Base-by-base conservation (phyloP, 768 basidiomycete genomes). In the Amanita phalloides region DNA sequence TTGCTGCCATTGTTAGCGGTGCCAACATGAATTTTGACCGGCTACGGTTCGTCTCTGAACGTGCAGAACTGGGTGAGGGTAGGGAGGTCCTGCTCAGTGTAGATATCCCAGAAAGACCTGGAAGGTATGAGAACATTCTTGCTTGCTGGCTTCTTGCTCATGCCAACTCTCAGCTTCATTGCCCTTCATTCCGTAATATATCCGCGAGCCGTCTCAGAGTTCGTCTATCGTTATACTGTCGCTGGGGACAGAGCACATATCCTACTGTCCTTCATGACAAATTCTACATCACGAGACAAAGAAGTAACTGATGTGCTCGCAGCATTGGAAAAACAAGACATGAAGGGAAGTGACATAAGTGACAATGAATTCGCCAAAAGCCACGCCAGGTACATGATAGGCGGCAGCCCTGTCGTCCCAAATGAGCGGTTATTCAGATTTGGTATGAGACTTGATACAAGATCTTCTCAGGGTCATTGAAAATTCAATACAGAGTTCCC, bases 11-110 rank as follows among this genome's bases (percentile, higher is more conserved):
- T 48, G 71, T 98, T 56, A 94, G 90, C 60, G 96, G 96, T 20
- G 96, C 95, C 14, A 98, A 99, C 69, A 96, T 99, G 90, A 98
- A 99, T 70, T 99, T 99, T 67, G 90, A 92, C 61, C 81, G 95
- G 39, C 68, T 99, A 43, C 81, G 96, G 8, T 99, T 98, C 63
- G 94, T 99, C n/a, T 89, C 96, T 17, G 96, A 99, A 65, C 92
- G 96, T 52, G 96, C 96, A 3, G 93, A 97, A 66, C 75, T 98
- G 17, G 96, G 96, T 56, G 96, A 99, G 67, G 86, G 95, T 9
- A 78, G 87, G 48, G 96, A 99, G 68, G 96, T 88, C 0, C 74
- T 98, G 43, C 75, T 98, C 57, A 89, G 88, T 60, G 89, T 97
- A n/a, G 86, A 90, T 60, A 86, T 98, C 49, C 93, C 96, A 21